These are phyloP conservation scores for Penicillium sp. DNA, from an alignment of 2,329 filamentous ascomycete genomes.

Conservation along the genomic window DNA sequence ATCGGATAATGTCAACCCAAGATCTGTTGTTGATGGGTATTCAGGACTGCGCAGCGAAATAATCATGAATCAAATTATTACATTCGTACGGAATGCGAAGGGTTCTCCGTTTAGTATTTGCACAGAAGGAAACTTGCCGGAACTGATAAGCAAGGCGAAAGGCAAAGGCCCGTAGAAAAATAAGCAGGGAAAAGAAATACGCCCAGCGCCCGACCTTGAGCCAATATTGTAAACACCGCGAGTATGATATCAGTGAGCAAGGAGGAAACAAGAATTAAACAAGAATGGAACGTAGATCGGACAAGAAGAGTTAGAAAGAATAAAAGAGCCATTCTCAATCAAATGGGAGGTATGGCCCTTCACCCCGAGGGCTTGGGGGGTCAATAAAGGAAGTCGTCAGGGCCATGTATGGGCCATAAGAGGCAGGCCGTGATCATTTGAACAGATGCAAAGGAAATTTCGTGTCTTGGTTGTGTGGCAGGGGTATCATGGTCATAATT, in stretches of 20 bases:
- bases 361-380: too few species aligned
- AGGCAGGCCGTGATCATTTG: background rate
- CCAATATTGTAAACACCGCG: background rate
- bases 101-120: background rate
- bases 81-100: background rate
- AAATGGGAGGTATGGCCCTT: background rate
- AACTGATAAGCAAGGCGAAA: background rate
- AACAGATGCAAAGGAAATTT: background rate
- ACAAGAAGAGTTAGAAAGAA: background rate
- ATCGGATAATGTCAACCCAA: background rate
- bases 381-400: background rate
- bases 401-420: background rate
- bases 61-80: background rate
- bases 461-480: slow-evolving; percentile 7
- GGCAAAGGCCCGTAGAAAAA: background rate
- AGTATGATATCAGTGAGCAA: background rate
- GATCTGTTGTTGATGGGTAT: background rate
- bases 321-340: background rate
- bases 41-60: background rate
- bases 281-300: background rate
- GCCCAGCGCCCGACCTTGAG: background rate
- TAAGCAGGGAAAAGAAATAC: background rate
- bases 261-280: background rate
- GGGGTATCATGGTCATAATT: slow-evolving; percentile 15
- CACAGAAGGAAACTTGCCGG: background rate